phyloP scores from a whole-genome alignment of 305 asterid species.

The Andrographis paniculata region DNA sequence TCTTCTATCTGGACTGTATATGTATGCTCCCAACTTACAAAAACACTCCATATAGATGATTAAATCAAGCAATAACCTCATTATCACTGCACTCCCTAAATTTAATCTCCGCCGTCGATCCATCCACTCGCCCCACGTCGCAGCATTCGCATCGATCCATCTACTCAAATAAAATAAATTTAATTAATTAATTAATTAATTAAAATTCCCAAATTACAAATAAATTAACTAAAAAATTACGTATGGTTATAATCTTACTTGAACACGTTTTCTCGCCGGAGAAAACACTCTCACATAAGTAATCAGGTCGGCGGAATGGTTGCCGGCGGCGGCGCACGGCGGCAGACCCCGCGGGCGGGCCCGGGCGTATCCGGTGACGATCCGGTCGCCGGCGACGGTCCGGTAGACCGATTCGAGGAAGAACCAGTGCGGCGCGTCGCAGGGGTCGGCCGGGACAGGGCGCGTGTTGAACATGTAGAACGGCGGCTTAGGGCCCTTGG shows the following conservation, averaged over 20 bases:
- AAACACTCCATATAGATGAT: not conserved
- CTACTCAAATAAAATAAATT: constrained; percentile 19
- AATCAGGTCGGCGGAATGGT: constrained; percentile 38
- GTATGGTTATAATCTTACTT: too few species aligned
- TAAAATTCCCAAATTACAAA: too few species aligned
- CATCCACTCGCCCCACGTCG: constrained; percentile 25
- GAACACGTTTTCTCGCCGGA: constrained; percentile 19
- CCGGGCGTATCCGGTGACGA: constrained; percentile 25
- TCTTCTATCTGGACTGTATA: too few species aligned
- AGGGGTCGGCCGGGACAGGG: constrained; percentile 24
- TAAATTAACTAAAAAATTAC: too few species aligned
- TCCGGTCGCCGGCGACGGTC: constrained; percentile 4
- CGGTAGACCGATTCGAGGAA: constrained; percentile 27
- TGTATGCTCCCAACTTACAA: too few species aligned
- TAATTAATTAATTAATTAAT: not conserved
- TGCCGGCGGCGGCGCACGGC: constrained; percentile 23
- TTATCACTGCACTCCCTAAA: constrained; percentile 39
- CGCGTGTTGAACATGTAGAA: constrained; percentile 64
- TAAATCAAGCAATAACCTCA: constrained; percentile 38
- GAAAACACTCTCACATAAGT: constrained; percentile 23
- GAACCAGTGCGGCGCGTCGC: constrained; percentile 52
- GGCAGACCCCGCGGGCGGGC: constrained; percentile 28
- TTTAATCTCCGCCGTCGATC: constrained; percentile 26
- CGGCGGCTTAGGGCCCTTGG: constrained; percentile 16
- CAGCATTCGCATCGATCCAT: constrained; percentile 50